A percentile compares a stretch with the other conserved stretches of the same genome.
These are phyloP conservation scores for Claviceps sp. DNA, from an alignment of 2,329 filamentous ascomycete genomes.

Conservation along the genomic window DNA sequence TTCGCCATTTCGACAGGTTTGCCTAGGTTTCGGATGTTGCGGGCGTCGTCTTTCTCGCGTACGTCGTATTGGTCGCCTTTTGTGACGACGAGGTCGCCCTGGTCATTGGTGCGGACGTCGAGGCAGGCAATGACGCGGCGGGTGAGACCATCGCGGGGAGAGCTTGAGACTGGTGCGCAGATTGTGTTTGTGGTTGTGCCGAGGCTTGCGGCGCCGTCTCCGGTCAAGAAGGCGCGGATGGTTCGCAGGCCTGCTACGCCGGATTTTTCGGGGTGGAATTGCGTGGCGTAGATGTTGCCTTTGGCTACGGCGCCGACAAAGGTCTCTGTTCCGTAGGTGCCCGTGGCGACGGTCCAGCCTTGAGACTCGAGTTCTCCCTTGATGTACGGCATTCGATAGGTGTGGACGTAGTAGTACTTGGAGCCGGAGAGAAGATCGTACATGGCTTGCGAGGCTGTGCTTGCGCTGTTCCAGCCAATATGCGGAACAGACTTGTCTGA, in stretches of 20 bases:
- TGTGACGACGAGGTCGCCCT: conserved; percentile 89
- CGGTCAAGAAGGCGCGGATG: conserved; percentile 74
- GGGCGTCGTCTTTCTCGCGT: conserved; percentile 61
- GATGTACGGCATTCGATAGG: conserved; percentile 70
- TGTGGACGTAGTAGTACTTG: conserved; percentile 99
- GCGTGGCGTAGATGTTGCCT: conserved; percentile 77
- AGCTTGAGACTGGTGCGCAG: conserved; percentile 7
- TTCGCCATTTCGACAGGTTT: conserved; percentile 93
- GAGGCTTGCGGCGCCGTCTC: conserved; percentile 43
- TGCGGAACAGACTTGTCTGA: conserved; percentile 83
- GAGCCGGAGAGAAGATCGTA: conserved; percentile 69
- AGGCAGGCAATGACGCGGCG: conserved; percentile 88
- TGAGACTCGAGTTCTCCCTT: conserved; percentile 60
- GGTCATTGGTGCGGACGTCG: conserved; percentile 87
- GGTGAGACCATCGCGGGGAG: conserved; percentile 58
- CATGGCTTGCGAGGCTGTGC: conserved; percentile 42
- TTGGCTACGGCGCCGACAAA: conserved; percentile 85
- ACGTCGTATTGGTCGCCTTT: conserved; percentile 99
- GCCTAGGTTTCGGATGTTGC: conserved; percentile 74
- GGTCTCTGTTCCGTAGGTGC: conserved; percentile 71
- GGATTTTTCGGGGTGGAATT: conserved; percentile 97
- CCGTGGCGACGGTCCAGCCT: conserved; percentile 89
- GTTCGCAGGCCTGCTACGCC: conserved; percentile 78
- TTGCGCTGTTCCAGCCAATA: conserved; percentile 96
- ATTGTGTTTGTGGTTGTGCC: conserved; percentile 1